Evolutionary conservation across 495 filamentous ascomycete species (phyloP).

Genomic region (Letharia columbiana): DNA sequence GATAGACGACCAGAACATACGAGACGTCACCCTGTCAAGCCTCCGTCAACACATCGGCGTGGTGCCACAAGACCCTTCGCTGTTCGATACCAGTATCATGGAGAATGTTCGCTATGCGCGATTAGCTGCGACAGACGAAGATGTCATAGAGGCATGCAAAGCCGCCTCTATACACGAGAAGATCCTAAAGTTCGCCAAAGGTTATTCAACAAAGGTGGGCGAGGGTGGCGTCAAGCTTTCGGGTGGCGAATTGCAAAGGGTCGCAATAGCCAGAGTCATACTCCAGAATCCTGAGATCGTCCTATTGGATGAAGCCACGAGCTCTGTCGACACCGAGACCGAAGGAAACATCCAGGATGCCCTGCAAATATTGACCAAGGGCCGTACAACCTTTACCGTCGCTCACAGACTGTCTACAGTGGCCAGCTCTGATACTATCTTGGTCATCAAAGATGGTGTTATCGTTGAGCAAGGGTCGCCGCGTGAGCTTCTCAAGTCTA

Average conservation of each 20-base stretch:
- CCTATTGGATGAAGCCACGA: constrained; percentile 51
- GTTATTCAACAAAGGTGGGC: constrained; percentile 40
- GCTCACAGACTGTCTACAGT: constrained; percentile 38
- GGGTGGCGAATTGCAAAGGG: constrained; percentile 53
- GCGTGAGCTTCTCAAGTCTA: constrained; percentile 32
- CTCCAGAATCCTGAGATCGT: constrained; percentile 51
- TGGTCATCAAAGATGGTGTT: constrained; percentile 31
- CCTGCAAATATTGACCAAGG: constrained; percentile 32
- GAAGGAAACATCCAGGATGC: constrained; percentile 44
- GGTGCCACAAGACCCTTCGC: constrained; percentile 54
- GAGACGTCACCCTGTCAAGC: constrained; percentile 42
- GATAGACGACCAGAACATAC: constrained; percentile 47
- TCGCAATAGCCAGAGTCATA: constrained; percentile 51
- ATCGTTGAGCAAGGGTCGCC: constrained; percentile 29
- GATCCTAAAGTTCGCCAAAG: constrained; percentile 25
- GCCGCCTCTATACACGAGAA: constrained; percentile 23
- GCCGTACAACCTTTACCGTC: constrained; percentile 36
- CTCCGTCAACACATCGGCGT: constrained; percentile 50
- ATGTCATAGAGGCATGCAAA: constrained; percentile 24
- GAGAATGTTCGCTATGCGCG: constrained; percentile 38
- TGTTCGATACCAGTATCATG: constrained; percentile 44
- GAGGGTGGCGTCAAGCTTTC: constrained; percentile 52
- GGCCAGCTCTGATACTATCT: constrained; percentile 34
- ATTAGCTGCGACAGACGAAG: constrained; percentile 34
- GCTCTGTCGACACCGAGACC: constrained; percentile 49